Base-by-base conservation (phyloP, 2,329 filamentous ascomycete species). In the Colletotrichum plurivorum region DNA sequence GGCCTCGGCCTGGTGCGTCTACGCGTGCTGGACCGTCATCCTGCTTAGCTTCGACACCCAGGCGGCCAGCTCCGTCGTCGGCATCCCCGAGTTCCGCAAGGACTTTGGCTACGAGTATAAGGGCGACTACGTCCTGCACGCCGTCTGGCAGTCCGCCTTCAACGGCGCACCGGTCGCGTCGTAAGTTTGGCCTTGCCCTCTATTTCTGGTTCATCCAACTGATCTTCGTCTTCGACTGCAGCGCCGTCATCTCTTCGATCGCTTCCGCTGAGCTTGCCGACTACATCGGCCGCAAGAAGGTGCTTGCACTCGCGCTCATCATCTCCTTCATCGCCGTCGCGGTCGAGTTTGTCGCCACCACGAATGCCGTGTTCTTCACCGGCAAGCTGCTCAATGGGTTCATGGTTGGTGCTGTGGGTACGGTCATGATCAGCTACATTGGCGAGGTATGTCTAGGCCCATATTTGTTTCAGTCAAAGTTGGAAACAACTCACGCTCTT, bases 131-230 rank as follows among this genome's bases (percentile, higher is more conserved):
- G 81, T 83, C 7, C 74, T 84, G 7, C 73, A 78, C 13, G 78
- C 81, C 5, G 77, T 79, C 6, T 85, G 83, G 83, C 82, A 85
- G 71, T 78, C 76, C 25, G 81, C 82, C 4, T 84, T 84, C 67
- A 77, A 77, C 55, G 82, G 80, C 10, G 83, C 76, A 0, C 82
- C 82, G 4, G 76, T 83, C 8, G 82, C 82, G 27, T 75, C 76
- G 75, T 77, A 59, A 72, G 75, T 70, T n/a, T 25, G 22, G 3
- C 27, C 27, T 2, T 31, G 7, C 7, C 27, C 6, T 31, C 27
- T 8, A 7, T 8, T 31, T 31, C 22, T 22, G 22, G 2, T 22
- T 22, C 22, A 25, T 25, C 22, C 22, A 25, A 25, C 22, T 36
- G 31, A 36, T 36, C 31, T 36, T 9, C 8, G 31, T 15, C 10